Conservation (phyloP, 1,139 yeast species). For the Geotrichum aggregatum region DNA sequence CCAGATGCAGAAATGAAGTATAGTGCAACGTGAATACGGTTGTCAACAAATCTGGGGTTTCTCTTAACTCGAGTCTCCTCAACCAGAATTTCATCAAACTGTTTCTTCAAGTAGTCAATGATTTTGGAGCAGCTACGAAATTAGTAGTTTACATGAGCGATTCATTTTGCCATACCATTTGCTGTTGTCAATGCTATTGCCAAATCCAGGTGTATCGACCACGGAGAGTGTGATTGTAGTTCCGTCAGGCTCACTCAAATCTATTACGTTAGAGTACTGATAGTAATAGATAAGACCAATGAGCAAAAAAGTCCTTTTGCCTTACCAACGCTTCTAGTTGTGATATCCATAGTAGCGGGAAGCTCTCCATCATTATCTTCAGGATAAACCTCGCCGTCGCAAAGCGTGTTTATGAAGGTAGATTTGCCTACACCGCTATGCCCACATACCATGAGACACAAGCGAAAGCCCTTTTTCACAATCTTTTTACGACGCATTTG, state of each 20-base stretch:
- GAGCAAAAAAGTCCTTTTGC: neutral
- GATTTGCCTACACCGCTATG: conserved; percentile 73
- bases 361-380: conserved; percentile 15
- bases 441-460: conserved; percentile 73
- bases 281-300: neutral
- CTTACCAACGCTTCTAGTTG: conserved; percentile 21
- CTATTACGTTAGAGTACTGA: conserved; percentile 18
- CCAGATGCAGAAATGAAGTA: conserved; percentile 73
- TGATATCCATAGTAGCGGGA: conserved; percentile 21
- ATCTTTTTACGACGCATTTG: conserved; percentile 60
- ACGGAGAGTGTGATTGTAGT: conserved; percentile 55
- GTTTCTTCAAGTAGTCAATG: conserved; percentile 73
- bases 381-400: conserved; percentile 72
- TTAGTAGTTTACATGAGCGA: conserved; percentile 2
- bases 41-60: conserved; percentile 69
- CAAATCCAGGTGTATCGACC: conserved; percentile 78
- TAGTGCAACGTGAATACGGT: conserved; percentile 67
- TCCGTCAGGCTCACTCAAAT: conserved; percentile 50
- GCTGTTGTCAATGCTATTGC: conserved; percentile 62
- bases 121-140: conserved; percentile 56
- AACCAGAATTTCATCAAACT: conserved; percentile 84
- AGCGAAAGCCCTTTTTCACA: conserved; percentile 76
- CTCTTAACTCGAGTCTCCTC: conserved; percentile 91
- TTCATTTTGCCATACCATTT: conserved; percentile 38
- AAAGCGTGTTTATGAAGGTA: conserved; percentile 72